These are phyloP conservation scores for Dothistroma septosporum DNA, from an alignment of 2,329 filamentous ascomycete species.

Conservation along the genomic window DNA sequence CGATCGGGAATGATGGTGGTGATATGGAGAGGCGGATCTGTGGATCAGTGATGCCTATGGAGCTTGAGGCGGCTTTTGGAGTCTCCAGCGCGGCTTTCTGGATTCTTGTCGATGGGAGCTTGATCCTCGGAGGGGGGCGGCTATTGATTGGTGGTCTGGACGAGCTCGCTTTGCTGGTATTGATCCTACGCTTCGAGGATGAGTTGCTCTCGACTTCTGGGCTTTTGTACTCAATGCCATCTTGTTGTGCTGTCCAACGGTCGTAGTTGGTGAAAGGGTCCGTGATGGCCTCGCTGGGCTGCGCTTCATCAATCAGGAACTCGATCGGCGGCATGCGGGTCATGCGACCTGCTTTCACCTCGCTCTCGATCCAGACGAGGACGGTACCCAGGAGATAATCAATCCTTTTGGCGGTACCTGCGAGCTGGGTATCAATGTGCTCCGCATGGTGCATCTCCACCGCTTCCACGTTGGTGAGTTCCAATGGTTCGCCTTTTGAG, in stretches of 20 bases:
- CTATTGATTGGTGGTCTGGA: background rate
- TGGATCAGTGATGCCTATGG: background rate
- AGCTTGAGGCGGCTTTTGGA: background rate
- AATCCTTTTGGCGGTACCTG: constrained; percentile 17
- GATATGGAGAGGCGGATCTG: background rate
- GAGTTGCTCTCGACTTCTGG: background rate
- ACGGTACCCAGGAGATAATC: constrained; percentile 22
- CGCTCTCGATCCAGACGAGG: constrained; percentile 23
- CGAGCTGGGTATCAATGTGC: constrained; percentile 21
- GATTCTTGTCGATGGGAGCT: background rate
- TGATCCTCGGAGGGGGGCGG: background rate
- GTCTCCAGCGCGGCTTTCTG: background rate
- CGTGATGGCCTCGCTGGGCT: constrained; percentile 20
- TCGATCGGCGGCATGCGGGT: constrained; percentile 30
- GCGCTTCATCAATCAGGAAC: constrained; percentile 27
- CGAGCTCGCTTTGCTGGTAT: background rate
- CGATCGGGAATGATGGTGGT: background rate
- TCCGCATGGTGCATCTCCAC: constrained; percentile 23
- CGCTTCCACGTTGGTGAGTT: constrained; percentile 11
- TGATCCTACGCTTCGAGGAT: background rate
- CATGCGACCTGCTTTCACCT: constrained; percentile 19
- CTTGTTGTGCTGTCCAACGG: constrained; percentile 18
- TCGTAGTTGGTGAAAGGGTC: constrained; percentile 25
- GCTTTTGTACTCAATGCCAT: constrained; percentile 1
- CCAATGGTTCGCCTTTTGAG: constrained; percentile 15